Evolutionary conservation across 805 yeast genomes (phyloP).

Genomic region (Clavispora carvajalis): DNA sequence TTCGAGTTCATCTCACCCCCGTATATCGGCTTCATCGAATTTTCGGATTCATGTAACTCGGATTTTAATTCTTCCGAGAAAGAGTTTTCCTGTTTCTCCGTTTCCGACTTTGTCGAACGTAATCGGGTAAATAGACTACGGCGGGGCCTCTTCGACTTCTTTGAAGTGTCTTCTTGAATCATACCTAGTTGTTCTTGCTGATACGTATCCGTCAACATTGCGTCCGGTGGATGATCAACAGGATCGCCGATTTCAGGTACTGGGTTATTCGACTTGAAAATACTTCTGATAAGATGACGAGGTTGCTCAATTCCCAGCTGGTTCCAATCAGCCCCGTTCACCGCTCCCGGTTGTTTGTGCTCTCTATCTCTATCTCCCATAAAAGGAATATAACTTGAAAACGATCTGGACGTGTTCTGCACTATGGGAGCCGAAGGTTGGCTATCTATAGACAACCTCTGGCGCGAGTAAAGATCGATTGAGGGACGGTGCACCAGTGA

Average conservation of each 20-base stretch:
- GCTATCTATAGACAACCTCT: slow-evolving; percentile 28
- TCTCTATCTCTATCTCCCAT: slow-evolving; percentile 19
- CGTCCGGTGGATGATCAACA: neutral
- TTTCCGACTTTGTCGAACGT: neutral
- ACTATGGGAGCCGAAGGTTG: slow-evolving; percentile 15
- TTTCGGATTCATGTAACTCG: slow-evolving; percentile 1
- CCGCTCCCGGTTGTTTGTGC: slow-evolving; percentile 7
- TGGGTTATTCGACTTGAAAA: slow-evolving; percentile 20
- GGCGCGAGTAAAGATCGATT: slow-evolving; percentile 27
- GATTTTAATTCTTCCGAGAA: neutral
- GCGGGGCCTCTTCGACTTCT: slow-evolving; percentile 29
- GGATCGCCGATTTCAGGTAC: neutral
- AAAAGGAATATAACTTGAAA: slow-evolving; percentile 38
- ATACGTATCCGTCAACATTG: neutral
- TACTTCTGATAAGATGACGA: slow-evolving; percentile 30
- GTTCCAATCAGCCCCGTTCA: slow-evolving; percentile 1
- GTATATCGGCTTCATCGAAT: neutral
- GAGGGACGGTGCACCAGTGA: slow-evolving; percentile 25
- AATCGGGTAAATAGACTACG: slow-evolving; percentile 37
- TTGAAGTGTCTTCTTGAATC: slow-evolving; percentile 4
- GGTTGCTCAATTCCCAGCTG: slow-evolving; percentile 14
- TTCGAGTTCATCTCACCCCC: neutral
- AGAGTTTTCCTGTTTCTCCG: slow-evolving; percentile 8
- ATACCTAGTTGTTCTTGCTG: neutral
- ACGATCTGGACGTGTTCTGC: slow-evolving; percentile 17